Conservation (phyloP, 306 rosid genomes). For the Fragaria ananassa region DNA sequence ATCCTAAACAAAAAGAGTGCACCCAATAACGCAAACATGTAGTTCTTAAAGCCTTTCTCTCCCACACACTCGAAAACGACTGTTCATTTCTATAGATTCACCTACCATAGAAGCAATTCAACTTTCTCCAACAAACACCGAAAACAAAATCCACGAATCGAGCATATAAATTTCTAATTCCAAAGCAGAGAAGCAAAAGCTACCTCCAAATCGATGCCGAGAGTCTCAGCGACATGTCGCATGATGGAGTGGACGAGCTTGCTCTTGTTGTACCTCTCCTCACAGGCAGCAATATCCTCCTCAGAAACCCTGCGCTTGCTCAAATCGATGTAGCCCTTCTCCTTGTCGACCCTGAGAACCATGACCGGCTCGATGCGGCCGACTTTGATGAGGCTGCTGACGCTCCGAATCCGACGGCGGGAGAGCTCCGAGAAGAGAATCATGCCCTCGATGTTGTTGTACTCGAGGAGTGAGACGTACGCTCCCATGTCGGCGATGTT, state of each 20-base stretch:
- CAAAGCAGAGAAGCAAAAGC: too few species aligned
- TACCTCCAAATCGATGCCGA: constrained; percentile 59
- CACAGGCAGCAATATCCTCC: constrained; percentile 83
- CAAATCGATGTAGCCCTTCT: constrained; percentile 92
- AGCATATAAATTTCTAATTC: too few species aligned
- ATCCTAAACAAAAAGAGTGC: too few species aligned
- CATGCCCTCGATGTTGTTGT: constrained; percentile 98
- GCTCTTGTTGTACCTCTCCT: constrained; percentile 95
- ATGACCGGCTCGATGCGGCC: constrained; percentile 95
- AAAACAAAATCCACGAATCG: too few species aligned
- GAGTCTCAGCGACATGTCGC: constrained; percentile 95
- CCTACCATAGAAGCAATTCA: too few species aligned
- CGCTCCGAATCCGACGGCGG: constrained; percentile 94
- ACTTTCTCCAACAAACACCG: too few species aligned
- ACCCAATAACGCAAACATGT: too few species aligned
- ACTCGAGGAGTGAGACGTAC: constrained; percentile 88
- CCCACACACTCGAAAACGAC: too few species aligned
- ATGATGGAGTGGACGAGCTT: constrained; percentile 93
- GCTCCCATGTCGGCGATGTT: constrained; percentile 99
- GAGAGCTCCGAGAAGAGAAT: constrained; percentile 94
- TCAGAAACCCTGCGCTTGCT: constrained; percentile 94
- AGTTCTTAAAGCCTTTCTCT: too few species aligned
- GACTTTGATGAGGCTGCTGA: constrained; percentile 78
- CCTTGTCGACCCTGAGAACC: constrained; percentile 94
- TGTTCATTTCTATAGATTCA: too few species aligned